A percentile compares a stretch with the other conserved stretches of the same genome.
phyloP scores from a whole-genome alignment of 2,329 filamentous ascomycete genomes.

The Cadophora sp. region DNA sequence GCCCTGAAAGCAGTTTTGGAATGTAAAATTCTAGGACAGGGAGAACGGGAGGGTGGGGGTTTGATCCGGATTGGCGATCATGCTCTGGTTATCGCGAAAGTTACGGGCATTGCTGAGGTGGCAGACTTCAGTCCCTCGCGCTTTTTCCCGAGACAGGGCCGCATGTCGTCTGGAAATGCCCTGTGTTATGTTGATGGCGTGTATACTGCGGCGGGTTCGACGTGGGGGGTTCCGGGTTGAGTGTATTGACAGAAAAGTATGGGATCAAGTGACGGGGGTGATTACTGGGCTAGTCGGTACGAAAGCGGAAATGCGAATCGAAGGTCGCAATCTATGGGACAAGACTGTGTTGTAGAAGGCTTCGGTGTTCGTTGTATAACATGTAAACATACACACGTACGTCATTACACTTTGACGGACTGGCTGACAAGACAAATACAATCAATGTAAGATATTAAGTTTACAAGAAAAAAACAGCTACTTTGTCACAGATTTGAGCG shows the following conservation, averaged over 20 bases:
- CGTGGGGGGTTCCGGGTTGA: not conserved
- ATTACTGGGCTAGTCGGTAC: too few relatives aligned
- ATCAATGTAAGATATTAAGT: not conserved
- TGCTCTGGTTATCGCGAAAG: slow-evolving; percentile 38
- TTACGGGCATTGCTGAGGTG: slow-evolving; percentile 19
- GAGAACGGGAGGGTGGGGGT: slow-evolving; percentile 19
- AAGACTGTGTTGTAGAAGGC: not conserved
- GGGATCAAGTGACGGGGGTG: too few relatives aligned
- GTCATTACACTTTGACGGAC: not conserved
- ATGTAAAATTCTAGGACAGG: slow-evolving; percentile 32
- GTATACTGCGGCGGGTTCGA: not conserved
- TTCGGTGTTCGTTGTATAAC: not conserved
- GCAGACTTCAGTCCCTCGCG: not conserved
- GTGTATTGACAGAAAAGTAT: not conserved
- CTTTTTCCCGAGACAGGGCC: not conserved
- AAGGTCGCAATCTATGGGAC: not conserved
- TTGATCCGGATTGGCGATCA: slow-evolving; percentile 41
- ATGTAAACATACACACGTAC: not conserved
- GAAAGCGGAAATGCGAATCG: too few relatives aligned
- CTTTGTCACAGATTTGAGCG: too few relatives aligned
- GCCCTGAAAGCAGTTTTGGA: slow-evolving; percentile 31
- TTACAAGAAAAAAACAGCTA: too few relatives aligned
- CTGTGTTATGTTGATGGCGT: not conserved
- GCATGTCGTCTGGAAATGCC: not conserved
- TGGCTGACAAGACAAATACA: not conserved